These are phyloP conservation scores for Phaeosphaeria sp. DNA, from an alignment of 2,329 filamentous ascomycete species.

Conservation along the genomic window DNA sequence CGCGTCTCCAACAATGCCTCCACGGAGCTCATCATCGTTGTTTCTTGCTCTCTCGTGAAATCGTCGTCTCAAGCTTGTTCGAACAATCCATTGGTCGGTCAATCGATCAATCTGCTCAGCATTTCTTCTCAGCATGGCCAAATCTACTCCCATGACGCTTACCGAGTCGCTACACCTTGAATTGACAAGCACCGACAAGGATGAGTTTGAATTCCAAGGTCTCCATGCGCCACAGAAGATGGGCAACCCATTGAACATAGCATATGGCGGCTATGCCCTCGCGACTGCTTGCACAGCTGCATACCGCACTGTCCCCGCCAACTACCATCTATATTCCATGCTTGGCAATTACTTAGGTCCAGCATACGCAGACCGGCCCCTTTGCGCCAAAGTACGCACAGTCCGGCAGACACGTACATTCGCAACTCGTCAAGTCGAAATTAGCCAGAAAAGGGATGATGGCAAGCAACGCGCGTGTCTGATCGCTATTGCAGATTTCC, in stretches of 20 bases:
- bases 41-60: not conserved
- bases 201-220: slow-evolving; percentile 25
- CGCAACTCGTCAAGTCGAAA: slow-evolving; percentile 55
- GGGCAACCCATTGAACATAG: slow-evolving; percentile 47
- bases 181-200: slow-evolving; percentile 7
- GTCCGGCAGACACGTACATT: slow-evolving; percentile 57
- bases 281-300: slow-evolving; percentile 53
- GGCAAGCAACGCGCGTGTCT: slow-evolving; percentile 50
- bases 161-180: slow-evolving; percentile 22
- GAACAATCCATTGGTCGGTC: not conserved
- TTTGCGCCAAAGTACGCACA: slow-evolving; percentile 46
- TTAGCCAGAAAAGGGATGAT: slow-evolving; percentile 51
- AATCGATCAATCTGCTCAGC: not conserved
- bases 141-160: slow-evolving; percentile 9
- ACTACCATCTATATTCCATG: slow-evolving; percentile 55
- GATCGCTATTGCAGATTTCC: slow-evolving; percentile 57
- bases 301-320: slow-evolving; percentile 43
- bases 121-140: slow-evolving; percentile 3
- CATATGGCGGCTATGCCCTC: slow-evolving; percentile 56
- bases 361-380: slow-evolving; percentile 48
- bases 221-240: slow-evolving; percentile 43
- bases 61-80: not conserved
- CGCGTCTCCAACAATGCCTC: not conserved
- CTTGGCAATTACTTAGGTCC: slow-evolving; percentile 58
- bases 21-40: not conserved